These are phyloP conservation scores for Hypoxylon sp. DNA, from an alignment of 2,329 filamentous ascomycete genomes.

Conservation along the genomic window DNA sequence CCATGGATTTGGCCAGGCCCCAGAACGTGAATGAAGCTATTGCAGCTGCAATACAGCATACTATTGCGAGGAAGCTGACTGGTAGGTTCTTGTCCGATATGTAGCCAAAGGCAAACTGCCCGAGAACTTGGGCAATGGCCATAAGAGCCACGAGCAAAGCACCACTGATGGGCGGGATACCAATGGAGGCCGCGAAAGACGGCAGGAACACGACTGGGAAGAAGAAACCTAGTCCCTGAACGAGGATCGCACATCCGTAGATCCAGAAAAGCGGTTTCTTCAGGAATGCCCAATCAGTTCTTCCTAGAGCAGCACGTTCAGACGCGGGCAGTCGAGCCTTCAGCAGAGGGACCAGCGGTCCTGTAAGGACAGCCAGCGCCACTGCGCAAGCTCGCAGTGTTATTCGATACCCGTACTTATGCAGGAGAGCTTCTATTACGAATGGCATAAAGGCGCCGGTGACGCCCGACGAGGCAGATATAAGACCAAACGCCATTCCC, in stretches of 20 bases:
- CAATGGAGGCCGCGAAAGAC: conserved; percentile 19
- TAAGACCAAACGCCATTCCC: conserved; percentile 25
- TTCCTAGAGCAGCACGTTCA: conserved; percentile 14
- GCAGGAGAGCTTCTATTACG: conserved; percentile 14
- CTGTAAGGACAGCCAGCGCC: conserved; percentile 16
- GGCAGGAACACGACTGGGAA: conserved; percentile 20
- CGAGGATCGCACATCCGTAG: conserved; percentile 16
- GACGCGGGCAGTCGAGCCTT: conserved; percentile 14
- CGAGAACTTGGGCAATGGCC: conserved; percentile 18
- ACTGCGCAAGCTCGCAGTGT: conserved; percentile 19
- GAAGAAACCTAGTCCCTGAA: conserved; percentile 17
- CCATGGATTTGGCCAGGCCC: conserved; percentile 17
- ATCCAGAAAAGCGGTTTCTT: conserved; percentile 20
- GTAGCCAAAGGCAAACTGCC: conserved; percentile 25
- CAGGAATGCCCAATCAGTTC: conserved; percentile 14
- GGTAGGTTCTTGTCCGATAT: conserved; percentile 22
- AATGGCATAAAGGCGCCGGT: conserved; percentile 17
- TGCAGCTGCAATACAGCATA: conserved; percentile 15
- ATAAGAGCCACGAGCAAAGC: conserved; percentile 19
- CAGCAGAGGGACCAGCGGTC: conserved; percentile 14
- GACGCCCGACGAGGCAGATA: conserved; percentile 24
- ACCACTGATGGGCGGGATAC: conserved; percentile 3
- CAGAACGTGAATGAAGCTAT: conserved; percentile 12
- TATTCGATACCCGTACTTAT: conserved; percentile 13
- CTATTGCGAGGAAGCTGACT: conserved; percentile 11